phyloP scores from a whole-genome alignment of 1,284 basidiomycete species.

The Moesziomyces sp. region DNA sequence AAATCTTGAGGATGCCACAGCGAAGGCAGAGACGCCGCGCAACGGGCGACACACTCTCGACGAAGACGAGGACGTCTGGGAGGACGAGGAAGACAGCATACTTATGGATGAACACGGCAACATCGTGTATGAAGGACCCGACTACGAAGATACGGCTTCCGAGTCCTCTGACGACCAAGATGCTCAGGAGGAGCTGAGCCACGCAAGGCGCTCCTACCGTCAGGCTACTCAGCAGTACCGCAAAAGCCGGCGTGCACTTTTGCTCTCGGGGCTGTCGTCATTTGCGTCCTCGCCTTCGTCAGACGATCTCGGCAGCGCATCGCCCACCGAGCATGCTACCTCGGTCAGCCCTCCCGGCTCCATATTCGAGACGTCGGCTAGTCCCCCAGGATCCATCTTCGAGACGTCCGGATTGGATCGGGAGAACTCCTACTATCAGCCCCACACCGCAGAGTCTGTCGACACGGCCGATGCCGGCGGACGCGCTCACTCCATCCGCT shows the following conservation, averaged over 20 bases:
- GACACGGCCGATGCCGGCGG: constrained; percentile 24
- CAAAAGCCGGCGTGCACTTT: constrained; percentile 42
- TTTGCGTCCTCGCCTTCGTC: constrained; percentile 36
- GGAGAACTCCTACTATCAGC: constrained; percentile 28
- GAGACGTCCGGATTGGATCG: neutral
- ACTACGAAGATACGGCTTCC: constrained; percentile 32
- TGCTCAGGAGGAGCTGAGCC: constrained; percentile 22
- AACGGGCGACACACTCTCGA: neutral
- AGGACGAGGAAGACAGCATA: constrained; percentile 40
- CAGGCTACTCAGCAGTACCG: constrained; percentile 47
- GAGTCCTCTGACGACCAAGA: constrained; percentile 31
- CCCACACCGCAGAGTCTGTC: constrained; percentile 26
- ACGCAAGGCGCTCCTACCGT: constrained; percentile 35
- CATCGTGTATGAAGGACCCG: constrained; percentile 24
- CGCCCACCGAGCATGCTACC: constrained; percentile 15
- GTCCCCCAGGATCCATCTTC: constrained; percentile 22
- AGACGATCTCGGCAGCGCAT: constrained; percentile 22
- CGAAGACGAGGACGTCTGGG: constrained; percentile 50
- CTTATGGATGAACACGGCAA: constrained; percentile 30
- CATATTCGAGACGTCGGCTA: constrained; percentile 9
- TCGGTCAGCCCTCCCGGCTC: constrained; percentile 31
- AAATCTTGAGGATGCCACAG: no score
- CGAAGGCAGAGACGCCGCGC: no score
- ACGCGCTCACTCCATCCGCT: constrained; percentile 14
- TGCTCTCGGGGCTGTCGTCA: constrained; percentile 42